A percentile compares a stretch with the other conserved stretches of the same genome.
Conservation (phyloP, 169 alveolate genomes). For the Plasmodium cynomolgi region DNA sequence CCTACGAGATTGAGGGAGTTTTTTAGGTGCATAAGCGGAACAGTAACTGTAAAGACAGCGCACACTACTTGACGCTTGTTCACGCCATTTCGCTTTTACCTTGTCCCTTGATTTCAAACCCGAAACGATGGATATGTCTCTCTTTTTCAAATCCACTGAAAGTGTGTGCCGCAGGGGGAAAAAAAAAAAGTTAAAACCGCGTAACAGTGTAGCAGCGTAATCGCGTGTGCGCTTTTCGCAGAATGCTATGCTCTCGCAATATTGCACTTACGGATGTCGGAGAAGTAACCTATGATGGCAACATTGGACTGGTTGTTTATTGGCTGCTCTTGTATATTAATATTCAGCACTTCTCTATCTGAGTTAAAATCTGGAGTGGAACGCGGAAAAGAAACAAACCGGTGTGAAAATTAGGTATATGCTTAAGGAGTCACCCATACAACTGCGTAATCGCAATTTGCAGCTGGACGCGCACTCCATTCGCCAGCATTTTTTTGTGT, state of each 20-base stretch:
- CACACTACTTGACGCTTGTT: background rate
- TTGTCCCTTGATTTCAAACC: constrained; percentile 91
- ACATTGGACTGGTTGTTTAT: constrained; percentile 90
- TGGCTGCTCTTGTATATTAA: constrained; percentile 91
- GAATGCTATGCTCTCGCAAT: background rate
- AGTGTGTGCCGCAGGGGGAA: background rate
- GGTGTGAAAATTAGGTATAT: background rate
- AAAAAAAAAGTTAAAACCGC: background rate
- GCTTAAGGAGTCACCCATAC: background rate
- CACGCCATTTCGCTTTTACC: constrained; percentile 51
- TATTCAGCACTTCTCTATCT: constrained; percentile 82
- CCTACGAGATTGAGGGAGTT: background rate
- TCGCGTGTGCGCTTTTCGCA: background rate
- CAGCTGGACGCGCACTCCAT: background rate
- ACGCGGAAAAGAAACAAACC: background rate
- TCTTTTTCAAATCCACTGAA: constrained; percentile 84
- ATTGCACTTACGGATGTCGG: constrained; percentile 78
- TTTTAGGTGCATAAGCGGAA: background rate
- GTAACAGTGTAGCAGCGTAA: background rate
- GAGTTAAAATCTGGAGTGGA: constrained; percentile 61
- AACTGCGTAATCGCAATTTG: background rate
- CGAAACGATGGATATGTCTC: constrained; percentile 84
- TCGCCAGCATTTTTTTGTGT: background rate
- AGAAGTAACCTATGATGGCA: constrained; percentile 85
- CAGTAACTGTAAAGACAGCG: background rate